phyloP scores from a whole-genome alignment of 2,329 filamentous ascomycete genomes.

The Diaporthe destruens region DNA sequence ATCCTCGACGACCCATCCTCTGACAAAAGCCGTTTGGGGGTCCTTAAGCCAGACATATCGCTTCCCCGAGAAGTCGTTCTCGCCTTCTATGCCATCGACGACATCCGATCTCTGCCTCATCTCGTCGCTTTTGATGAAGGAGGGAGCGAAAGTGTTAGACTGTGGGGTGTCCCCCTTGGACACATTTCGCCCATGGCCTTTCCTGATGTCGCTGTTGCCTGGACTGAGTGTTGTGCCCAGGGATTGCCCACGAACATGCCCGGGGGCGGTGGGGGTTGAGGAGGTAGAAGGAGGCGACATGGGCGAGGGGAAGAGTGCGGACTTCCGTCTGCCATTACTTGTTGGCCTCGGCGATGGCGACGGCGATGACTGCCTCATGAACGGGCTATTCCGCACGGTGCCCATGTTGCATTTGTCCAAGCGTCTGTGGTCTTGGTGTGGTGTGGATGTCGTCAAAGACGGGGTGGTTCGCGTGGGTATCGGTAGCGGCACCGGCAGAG shows the following conservation, averaged over 20 bases:
- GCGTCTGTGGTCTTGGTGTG: not conserved
- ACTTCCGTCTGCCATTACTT: constrained; percentile 75
- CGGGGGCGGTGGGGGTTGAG: constrained; percentile 9
- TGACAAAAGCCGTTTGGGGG: constrained; percentile 86
- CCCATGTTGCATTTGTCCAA: constrained; percentile 36
- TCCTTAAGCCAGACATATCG: constrained; percentile 98
- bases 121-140: constrained; percentile 93
- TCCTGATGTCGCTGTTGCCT: constrained; percentile 41
- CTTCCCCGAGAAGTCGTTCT: constrained; percentile 99
- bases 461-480: not conserved
- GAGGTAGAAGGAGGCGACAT: constrained; percentile 43
- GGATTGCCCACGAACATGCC: constrained; percentile 35
- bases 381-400: constrained; percentile 83
- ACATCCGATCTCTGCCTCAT: constrained; percentile 69
- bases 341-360: constrained; percentile 75
- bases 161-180: constrained; percentile 74
- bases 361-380: constrained; percentile 76
- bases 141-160: constrained; percentile 91
- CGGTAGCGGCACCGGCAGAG: not conserved
- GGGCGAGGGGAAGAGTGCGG: constrained; percentile 74
- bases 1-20: constrained; percentile 92
- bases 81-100: constrained; percentile 86
- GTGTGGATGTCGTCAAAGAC: constrained; percentile 2
- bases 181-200: constrained; percentile 62
- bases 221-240: constrained; percentile 34